A percentile compares a stretch with the other conserved stretches of the same genome.
Conservation (phyloP, 176 grass and related monocot species). For the Oryza longistaminata region DNA sequence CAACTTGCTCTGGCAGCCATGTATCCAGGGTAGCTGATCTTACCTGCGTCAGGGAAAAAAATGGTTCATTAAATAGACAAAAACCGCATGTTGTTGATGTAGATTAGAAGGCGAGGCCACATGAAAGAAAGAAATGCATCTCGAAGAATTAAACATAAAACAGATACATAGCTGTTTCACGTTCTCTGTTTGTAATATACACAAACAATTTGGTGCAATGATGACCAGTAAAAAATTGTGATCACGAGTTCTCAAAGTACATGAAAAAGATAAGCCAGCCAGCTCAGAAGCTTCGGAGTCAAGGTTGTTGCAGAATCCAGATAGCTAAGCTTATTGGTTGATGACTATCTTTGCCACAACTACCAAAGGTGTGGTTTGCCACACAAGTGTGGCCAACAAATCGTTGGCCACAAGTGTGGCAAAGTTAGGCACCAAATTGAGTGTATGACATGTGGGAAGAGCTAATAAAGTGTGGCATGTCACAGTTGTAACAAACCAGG, state of each 20-base stretch:
- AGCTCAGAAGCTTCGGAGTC: background rate
- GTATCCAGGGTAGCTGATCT: constrained; percentile 96
- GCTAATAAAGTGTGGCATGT: too few relatives aligned
- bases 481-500: too few relatives aligned
- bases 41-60: constrained; percentile 53
- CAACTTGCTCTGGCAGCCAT: constrained; percentile 98
- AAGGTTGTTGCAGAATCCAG: background rate
- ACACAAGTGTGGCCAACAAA: too few relatives aligned
- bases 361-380: too few relatives aligned
- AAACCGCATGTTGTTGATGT: background rate
- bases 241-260: background rate
- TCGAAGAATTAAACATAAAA: background rate
- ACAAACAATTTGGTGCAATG: constrained; percentile 1
- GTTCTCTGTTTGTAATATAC: background rate
- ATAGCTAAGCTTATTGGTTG: background rate
- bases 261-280: background rate
- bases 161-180: background rate
- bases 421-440: too few relatives aligned
- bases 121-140: background rate
- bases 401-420: too few relatives aligned
- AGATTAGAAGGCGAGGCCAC: background rate
- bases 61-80: background rate
- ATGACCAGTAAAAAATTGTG: background rate
- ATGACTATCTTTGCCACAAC: too few relatives aligned
- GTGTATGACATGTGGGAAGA: too few relatives aligned